Evolutionary conservation across 2,329 filamentous ascomycete genomes (phyloP).

Genomic region (Plectosphaerella sp.): DNA sequence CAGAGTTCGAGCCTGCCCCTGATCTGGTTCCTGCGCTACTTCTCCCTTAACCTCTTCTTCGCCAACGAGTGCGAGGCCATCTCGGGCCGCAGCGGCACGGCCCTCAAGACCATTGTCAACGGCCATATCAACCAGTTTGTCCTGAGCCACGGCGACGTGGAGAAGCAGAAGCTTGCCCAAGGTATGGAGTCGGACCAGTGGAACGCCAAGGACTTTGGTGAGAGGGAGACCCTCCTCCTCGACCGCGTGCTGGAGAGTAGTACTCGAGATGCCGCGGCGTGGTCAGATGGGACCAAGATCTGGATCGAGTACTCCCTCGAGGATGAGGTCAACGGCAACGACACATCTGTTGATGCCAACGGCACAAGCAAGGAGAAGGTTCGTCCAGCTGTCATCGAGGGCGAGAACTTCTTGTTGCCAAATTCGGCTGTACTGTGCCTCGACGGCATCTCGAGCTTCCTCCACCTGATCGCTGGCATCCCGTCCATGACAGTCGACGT

Average conservation of each 20-base stretch:
- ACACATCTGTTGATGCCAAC: conserved; percentile 26
- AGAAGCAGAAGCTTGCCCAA: conserved; percentile 70
- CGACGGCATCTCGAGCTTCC: conserved; percentile 74
- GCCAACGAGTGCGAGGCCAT: conserved; percentile 84
- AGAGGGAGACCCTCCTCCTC: conserved; percentile 56
- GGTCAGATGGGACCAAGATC: conserved; percentile 58
- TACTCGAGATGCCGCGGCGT: conserved; percentile 63
- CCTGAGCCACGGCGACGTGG: conserved; percentile 62
- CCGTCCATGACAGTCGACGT: conserved; percentile 87
- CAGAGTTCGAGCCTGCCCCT: conserved; percentile 66
- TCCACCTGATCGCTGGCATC: conserved; percentile 78
- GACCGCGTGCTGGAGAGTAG: conserved; percentile 63
- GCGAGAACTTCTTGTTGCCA: conserved; percentile 81
- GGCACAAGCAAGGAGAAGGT: conserved; percentile 57
- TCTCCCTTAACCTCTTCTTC: conserved; percentile 76
- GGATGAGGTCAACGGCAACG: conserved; percentile 7
- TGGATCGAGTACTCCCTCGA: conserved; percentile 35
- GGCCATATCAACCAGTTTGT: conserved; percentile 79
- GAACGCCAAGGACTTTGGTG: conserved; percentile 71
- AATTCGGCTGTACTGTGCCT: conserved; percentile 79
- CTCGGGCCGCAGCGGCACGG: conserved; percentile 70
- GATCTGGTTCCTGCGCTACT: conserved; percentile 72
- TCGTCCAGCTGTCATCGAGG: conserved; percentile 73
- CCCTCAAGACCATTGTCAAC: conserved; percentile 75
- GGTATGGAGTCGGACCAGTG: conserved; percentile 79